These are phyloP conservation scores for Metarhizium guizhouense DNA, from an alignment of 2,329 filamentous ascomycete species.

Conservation along the genomic window DNA sequence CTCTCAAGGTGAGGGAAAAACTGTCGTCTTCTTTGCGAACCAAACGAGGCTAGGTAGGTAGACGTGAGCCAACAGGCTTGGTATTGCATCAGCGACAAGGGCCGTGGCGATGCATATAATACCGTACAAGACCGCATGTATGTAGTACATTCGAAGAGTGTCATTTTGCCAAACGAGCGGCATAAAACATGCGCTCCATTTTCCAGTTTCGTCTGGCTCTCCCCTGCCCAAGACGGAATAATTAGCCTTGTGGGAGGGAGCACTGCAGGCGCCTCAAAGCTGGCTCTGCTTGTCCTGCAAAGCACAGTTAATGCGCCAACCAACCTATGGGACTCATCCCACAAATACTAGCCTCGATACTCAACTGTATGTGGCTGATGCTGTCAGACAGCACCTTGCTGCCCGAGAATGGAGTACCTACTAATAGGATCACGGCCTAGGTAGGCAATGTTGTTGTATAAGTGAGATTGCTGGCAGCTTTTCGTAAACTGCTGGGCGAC, in stretches of 20 bases:
- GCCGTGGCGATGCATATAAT: neutral
- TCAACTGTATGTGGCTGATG: constrained; percentile 2
- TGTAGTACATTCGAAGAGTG: neutral
- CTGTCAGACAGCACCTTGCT: neutral
- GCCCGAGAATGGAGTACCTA: neutral
- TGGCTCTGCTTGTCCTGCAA: neutral
- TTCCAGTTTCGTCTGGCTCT: too few relatives aligned
- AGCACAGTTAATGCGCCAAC: neutral
- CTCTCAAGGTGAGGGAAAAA: neutral
- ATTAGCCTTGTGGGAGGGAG: neutral
- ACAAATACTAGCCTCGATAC: constrained; percentile 1
- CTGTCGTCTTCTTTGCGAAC: neutral
- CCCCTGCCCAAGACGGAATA: too few relatives aligned
- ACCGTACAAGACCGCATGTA: neutral
- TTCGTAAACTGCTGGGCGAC: neutral
- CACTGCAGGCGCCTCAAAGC: neutral
- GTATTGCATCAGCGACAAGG: neutral
- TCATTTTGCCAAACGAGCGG: neutral
- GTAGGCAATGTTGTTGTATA: too few relatives aligned
- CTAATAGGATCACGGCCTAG: too few relatives aligned
- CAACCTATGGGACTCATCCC: neutral
- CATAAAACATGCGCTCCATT: neutral
- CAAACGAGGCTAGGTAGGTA: neutral
- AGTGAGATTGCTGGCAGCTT: constrained; percentile 1
- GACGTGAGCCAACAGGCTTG: neutral